Evolutionary conservation across 371 early-diverging fungal species (phyloP), one percentile per base, ranked within the genome.

Genomic region (Rhizopus sp.): DNA sequence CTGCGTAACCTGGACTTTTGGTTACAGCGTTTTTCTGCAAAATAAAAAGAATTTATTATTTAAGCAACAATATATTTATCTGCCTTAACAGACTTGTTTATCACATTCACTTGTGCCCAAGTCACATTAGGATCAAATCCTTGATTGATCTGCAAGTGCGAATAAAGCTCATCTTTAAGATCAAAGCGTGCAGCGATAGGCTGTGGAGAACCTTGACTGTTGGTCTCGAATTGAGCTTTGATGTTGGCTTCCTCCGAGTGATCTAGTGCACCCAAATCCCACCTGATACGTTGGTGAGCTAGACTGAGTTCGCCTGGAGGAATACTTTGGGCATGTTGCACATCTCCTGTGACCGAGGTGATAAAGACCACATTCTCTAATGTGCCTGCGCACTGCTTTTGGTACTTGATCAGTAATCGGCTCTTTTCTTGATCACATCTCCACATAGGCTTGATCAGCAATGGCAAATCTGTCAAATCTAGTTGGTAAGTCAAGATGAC

Each of bases 381-480:
- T 5, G 32, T 2, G 0, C 37, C 31, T n/a, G 35, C 12, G 4
- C 31, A 37, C 6, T 52, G 65, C 31, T 70, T 72, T 42, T 73
- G 72, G 59, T 81, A 82, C 41, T 82, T 82, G 50, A 85, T 65
- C 17, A 85, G 54, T 7, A 85, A 59, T 8, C 79, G 66, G 3
- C 80, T 77, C 59, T 82, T 78, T 10, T 78, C 71, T 2, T 69
- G 57, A 31, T 85, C 83, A 31, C 79, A 79, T 59, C 81, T 85
- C 85, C 85, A 85, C 46, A 81, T 73, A 3, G 83, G 82, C 13
- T 76, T 77, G 10, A 81, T 60, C 31, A 74, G 51, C 35, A 82
- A 53, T 4, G 81, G 78, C 17, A 56, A 13, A 10, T 16, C 54
- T 50, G 64, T 60, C 1, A 66, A 56, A 9, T 73, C 72, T 42